phyloP scores from a whole-genome alignment of 345 rosid species.

The Gossypium thurberi region DNA sequence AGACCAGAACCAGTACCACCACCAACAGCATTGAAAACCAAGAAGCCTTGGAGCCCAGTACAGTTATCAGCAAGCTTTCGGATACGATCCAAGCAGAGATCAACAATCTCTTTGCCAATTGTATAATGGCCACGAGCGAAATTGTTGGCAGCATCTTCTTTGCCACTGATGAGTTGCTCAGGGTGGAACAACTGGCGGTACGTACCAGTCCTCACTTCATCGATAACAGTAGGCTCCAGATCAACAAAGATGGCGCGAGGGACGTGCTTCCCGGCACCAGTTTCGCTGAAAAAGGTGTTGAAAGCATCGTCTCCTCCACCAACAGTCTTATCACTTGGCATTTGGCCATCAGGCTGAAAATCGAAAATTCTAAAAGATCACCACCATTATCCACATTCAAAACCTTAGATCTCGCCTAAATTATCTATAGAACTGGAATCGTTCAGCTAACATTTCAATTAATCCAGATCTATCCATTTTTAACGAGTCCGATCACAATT shows the following conservation, averaged over 20 bases:
- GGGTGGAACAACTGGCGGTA: slow-evolving; percentile 57
- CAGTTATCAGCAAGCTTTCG: slow-evolving; percentile 56
- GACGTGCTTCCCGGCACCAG: slow-evolving; percentile 51
- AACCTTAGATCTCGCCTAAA: background rate
- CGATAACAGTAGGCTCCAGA: slow-evolving; percentile 56
- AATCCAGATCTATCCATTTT: background rate
- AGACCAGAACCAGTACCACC: slow-evolving; percentile 62
- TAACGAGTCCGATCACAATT: background rate
- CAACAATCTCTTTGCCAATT: slow-evolving; percentile 57
- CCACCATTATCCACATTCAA: background rate
- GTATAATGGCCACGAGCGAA: slow-evolving; percentile 58
- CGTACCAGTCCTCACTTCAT: slow-evolving; percentile 46
- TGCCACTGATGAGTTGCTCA: slow-evolving; percentile 50
- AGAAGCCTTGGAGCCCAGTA: slow-evolving; percentile 57
- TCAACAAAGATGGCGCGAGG: slow-evolving; percentile 52
- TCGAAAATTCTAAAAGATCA: background rate
- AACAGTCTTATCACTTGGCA: slow-evolving; percentile 36
- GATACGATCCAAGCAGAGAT: slow-evolving; percentile 51
- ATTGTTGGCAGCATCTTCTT: slow-evolving; percentile 58
- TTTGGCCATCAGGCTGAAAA: slow-evolving; percentile 47
- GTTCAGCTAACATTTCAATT: background rate
- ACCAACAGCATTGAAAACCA: slow-evolving; percentile 58
- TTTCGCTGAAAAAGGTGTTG: slow-evolving; percentile 54
- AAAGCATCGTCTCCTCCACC: slow-evolving; percentile 57
- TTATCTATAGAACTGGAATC: background rate